Conservation (phyloP, 31 red algal genomes). For the Endocladia muricata region DNA sequence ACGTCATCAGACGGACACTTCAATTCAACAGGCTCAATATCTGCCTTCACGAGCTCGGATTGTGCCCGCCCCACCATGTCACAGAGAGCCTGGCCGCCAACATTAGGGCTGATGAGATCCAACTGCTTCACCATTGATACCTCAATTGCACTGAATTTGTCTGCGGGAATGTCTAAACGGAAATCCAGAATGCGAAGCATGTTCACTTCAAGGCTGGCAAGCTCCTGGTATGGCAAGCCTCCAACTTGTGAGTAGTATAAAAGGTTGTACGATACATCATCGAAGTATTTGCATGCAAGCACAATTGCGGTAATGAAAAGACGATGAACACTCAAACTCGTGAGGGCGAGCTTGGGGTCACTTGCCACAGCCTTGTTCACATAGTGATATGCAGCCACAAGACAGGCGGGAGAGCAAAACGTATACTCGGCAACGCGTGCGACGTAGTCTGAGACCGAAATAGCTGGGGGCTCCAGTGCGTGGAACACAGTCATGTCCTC, state of each 20-base stretch:
- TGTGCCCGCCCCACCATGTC: conserved; percentile 12
- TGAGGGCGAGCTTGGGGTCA: conserved; percentile 45
- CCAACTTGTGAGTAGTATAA: conserved; percentile 87
- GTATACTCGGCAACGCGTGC: conserved; percentile 80
- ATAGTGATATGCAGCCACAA: conserved; percentile 71
- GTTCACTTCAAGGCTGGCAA: conserved; percentile 73
- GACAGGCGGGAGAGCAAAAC: conserved; percentile 86
- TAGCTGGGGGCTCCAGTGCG: conserved; percentile 70
- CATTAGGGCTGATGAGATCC: conserved; percentile 9
- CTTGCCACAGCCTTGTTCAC: conserved; percentile 30
- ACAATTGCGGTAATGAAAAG: conserved; percentile 78
- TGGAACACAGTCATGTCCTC: conserved; percentile 83
- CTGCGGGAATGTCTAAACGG: conserved; percentile 54
- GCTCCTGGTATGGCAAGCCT: conserved; percentile 69
- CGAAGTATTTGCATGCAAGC: conserved; percentile 84
- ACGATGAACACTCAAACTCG: conserved; percentile 73
- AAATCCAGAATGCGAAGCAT: conserved; percentile 72
- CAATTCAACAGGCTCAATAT: conserved; percentile 1
- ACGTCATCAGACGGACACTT: conserved; percentile 7
- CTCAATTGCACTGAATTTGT: conserved; percentile 68
- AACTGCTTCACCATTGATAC: conserved; percentile 28
- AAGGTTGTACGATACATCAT: conserved; percentile 89
- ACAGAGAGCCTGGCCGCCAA: neutral
- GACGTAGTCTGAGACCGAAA: conserved; percentile 77
- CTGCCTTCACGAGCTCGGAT: neutral